Conservation (phyloP, 345 rosid genomes). For the Luvunga scandens region DNA sequence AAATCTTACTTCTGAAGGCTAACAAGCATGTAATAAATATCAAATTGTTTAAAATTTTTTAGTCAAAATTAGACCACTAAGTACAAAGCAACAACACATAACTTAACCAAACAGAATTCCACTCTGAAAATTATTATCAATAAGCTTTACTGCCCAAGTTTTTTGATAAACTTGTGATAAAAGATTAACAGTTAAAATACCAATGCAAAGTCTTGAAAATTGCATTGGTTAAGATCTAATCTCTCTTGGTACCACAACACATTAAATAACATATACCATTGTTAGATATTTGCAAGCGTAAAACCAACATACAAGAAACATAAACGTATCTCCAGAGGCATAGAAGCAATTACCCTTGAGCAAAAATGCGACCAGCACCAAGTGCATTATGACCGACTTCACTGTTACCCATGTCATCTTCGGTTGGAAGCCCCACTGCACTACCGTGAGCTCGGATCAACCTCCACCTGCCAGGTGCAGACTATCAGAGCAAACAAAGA, state of each 20-base stretch:
- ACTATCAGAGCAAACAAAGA: slow-evolving; percentile 28
- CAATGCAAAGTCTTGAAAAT: not conserved
- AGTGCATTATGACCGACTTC: slow-evolving; percentile 99
- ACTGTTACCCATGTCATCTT: slow-evolving; percentile 99
- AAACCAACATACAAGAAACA: not conserved
- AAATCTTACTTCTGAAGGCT: not conserved
- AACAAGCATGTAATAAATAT: not conserved
- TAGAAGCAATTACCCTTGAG: slow-evolving; percentile 57
- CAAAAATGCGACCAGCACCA: slow-evolving; percentile 93
- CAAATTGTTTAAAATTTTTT: not conserved
- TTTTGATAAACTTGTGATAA: not conserved
- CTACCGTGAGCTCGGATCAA: slow-evolving; percentile 84
- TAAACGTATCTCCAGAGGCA: no score
- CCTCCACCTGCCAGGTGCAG: slow-evolving; percentile 84
- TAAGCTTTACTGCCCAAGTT: not conserved
- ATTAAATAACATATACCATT: not conserved
- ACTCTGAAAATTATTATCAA: not conserved
- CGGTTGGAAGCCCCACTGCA: slow-evolving; percentile 93
- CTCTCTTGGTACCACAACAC: not conserved
- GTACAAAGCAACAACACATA: not conserved
- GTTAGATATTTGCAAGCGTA: not conserved
- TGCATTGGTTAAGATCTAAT: not conserved
- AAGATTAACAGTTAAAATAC: not conserved
- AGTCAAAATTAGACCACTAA: not conserved
- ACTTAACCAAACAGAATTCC: not conserved